Percentiles rank a stretch among this genome's conserved stretches.
These are phyloP conservation scores for Clavaria fumosa DNA, from an alignment of 768 basidiomycete species.

Conservation along the genomic window DNA sequence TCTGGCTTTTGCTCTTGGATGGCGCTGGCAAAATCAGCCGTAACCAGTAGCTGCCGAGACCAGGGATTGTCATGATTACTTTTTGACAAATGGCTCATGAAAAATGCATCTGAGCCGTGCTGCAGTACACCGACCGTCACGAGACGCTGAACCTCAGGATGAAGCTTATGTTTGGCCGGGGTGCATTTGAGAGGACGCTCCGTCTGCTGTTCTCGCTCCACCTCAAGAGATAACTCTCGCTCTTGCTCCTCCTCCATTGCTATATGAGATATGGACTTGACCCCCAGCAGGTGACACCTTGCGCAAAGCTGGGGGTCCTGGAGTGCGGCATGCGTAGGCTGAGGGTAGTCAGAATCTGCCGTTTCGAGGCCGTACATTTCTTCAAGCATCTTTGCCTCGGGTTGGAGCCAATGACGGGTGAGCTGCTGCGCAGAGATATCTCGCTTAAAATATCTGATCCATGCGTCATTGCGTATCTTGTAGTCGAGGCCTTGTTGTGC, in stretches of 20 bases:
- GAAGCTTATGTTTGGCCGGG: slow-evolving; percentile 16
- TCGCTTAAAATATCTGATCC: slow-evolving; percentile 5
- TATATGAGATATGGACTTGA: slow-evolving; percentile 10
- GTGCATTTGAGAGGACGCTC: slow-evolving; percentile 20
- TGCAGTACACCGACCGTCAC: slow-evolving; percentile 18
- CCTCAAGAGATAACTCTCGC: slow-evolving; percentile 29
- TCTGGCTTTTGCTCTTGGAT: slow-evolving; percentile 7
- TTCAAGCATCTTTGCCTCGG: slow-evolving; percentile 23
- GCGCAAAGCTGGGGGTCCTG: slow-evolving; percentile 12
- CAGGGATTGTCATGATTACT: slow-evolving; percentile 9
- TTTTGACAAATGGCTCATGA: slow-evolving; percentile 13
- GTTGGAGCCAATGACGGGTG: slow-evolving; percentile 22
- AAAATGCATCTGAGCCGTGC: slow-evolving; percentile 7
- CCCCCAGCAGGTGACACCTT: slow-evolving; percentile 17
- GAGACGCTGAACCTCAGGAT: slow-evolving; percentile 15
- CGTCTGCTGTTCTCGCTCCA: slow-evolving; percentile 26
- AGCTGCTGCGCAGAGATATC: slow-evolving; percentile 7
- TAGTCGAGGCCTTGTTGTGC: slow-evolving; percentile 24
- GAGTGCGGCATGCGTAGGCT: slow-evolving; percentile 6
- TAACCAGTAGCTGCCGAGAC: slow-evolving; percentile 17
- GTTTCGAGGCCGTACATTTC: slow-evolving; percentile 18
- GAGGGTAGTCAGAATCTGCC: neutral
- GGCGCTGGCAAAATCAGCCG: slow-evolving; percentile 22
- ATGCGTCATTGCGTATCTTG: slow-evolving; percentile 13
- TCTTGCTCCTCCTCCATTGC: slow-evolving; percentile 35